phyloP scores from a whole-genome alignment of 2,329 filamentous ascomycete genomes.

The Myriosclerotinia curreyana region DNA sequence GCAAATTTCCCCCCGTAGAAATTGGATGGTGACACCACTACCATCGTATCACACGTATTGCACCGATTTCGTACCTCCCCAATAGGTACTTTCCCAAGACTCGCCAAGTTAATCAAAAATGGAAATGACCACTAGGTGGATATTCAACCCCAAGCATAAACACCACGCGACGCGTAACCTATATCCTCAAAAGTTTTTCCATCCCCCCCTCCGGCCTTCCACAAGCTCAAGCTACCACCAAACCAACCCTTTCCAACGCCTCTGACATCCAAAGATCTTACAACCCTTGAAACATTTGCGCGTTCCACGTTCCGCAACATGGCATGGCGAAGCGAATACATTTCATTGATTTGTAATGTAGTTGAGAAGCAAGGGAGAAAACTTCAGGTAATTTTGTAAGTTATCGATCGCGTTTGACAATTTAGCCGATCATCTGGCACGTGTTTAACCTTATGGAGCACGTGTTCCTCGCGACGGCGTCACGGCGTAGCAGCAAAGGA shows the following conservation, averaged over 20 bases:
- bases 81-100: too few relatives aligned
- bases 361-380: constrained; percentile 12
- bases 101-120: neutral
- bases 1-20: neutral
- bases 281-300: neutral
- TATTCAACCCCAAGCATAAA: neutral
- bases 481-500: too few relatives aligned
- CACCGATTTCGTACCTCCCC: neutral
- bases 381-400: neutral
- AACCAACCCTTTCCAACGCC: neutral
- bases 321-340: neutral
- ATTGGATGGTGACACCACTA: neutral
- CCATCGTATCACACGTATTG: neutral
- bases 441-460: neutral
- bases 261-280: neutral
- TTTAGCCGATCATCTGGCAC: neutral
- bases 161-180: constrained; percentile 1
- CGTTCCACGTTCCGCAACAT: constrained; percentile 13
- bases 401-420: neutral
- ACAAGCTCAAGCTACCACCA: neutral
- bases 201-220: neutral
- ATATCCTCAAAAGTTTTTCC: neutral
- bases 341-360: neutral
- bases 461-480: too few relatives aligned
- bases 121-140: neutral